These are phyloP conservation scores for Xylaria intraflava DNA, from an alignment of 495 filamentous ascomycete species.

Conservation along the genomic window DNA sequence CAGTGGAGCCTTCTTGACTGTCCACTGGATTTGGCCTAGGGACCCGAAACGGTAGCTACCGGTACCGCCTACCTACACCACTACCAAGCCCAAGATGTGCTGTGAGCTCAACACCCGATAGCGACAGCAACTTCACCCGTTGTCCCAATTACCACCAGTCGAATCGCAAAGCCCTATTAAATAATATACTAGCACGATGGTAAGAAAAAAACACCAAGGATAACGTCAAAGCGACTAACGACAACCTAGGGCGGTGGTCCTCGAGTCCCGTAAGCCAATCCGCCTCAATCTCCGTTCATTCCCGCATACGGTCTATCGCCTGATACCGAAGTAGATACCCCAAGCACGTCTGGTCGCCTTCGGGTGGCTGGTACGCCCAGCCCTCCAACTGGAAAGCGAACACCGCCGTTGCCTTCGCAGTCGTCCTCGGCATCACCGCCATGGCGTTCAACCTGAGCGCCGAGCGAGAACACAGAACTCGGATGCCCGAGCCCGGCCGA, in stretches of 20 bases:
- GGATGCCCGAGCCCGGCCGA: slow-evolving; percentile 77
- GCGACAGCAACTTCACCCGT: slow-evolving; percentile 10
- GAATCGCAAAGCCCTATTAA: slow-evolving; percentile 16
- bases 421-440: slow-evolving; percentile 68
- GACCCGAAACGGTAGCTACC: background rate
- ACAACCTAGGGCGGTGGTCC: slow-evolving; percentile 58
- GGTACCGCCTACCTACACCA: background rate
- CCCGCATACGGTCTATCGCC: background rate
- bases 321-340: slow-evolving; percentile 61
- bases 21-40: background rate
- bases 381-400: slow-evolving; percentile 92
- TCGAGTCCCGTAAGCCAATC: slow-evolving; percentile 73
- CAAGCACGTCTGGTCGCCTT: slow-evolving; percentile 98
- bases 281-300: background rate
- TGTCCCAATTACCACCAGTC: slow-evolving; percentile 15
- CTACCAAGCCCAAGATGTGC: slow-evolving; percentile 24
- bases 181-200: slow-evolving; percentile 33
- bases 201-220: slow-evolving; percentile 10
- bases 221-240: slow-evolving; percentile 29
- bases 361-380: slow-evolving; percentile 95
- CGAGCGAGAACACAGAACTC: slow-evolving; percentile 67
- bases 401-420: slow-evolving; percentile 72
- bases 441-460: slow-evolving; percentile 75
- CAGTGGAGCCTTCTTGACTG: background rate
- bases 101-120: slow-evolving; percentile 3